These are phyloP conservation scores for Cicer yamashitae DNA, from an alignment of 306 rosid species.

Conservation along the genomic window DNA sequence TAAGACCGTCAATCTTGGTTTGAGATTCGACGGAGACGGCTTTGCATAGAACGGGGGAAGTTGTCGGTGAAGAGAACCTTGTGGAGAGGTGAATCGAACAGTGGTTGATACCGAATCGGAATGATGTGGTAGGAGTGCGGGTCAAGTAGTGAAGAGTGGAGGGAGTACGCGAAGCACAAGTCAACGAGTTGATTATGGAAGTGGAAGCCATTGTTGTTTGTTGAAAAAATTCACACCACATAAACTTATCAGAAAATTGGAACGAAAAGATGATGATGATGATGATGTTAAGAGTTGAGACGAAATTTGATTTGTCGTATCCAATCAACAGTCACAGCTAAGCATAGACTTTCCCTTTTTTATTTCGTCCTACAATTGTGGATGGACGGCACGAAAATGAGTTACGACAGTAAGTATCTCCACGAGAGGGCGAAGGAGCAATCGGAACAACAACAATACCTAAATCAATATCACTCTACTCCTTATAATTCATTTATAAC, in stretches of 20 bases:
- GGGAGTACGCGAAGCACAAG: conserved; percentile 50
- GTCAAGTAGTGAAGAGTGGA: conserved; percentile 37
- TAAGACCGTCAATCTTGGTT: conserved; percentile 77
- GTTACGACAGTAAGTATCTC: not conserved
- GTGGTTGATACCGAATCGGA: conserved; percentile 20
- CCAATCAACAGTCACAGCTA: not conserved
- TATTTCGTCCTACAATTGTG: not conserved
- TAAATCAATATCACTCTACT: too few relatives aligned
- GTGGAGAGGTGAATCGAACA: conserved; percentile 22
- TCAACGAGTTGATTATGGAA: conserved; percentile 58
- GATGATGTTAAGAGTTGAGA: not conserved
- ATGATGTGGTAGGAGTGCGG: conserved; percentile 5
- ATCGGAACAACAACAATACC: not conserved
- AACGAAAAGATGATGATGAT: not conserved
- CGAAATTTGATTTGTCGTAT: not conserved
- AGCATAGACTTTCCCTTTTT: not conserved
- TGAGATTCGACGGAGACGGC: conserved; percentile 66
- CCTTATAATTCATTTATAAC: too few relatives aligned
- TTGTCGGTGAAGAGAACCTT: conserved; percentile 36
- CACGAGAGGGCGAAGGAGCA: not conserved
- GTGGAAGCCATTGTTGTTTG: conserved; percentile 67
- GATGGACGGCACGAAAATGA: too few relatives aligned
- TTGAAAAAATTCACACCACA: not conserved
- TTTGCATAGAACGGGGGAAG: conserved; percentile 63
- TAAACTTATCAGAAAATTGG: not conserved